Conservation (phyloP, 2,329 filamentous ascomycete genomes). For the Monilinia fructicola region DNA sequence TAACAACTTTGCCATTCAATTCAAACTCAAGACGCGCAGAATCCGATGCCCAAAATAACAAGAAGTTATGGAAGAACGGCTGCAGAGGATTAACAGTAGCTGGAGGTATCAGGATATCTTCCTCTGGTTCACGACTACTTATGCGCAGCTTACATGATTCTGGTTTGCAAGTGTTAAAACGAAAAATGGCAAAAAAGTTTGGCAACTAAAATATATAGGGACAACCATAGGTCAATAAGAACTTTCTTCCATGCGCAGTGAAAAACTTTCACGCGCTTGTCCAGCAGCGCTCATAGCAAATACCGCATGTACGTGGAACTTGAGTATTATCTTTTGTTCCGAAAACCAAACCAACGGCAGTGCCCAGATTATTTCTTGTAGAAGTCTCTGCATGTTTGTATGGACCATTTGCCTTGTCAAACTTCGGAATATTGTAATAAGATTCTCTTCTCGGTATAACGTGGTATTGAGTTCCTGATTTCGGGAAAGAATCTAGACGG, state of each 20-base stretch:
- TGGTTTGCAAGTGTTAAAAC: not conserved
- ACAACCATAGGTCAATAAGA: not conserved
- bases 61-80: not conserved
- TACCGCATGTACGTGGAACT: not conserved
- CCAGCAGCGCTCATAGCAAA: not conserved
- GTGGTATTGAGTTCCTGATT: too few species aligned
- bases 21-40: not conserved
- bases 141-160: not conserved
- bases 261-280: not conserved
- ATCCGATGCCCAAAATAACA: not conserved
- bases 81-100: not conserved
- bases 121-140: not conserved
- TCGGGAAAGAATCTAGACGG: not conserved
- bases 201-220: too few species aligned
- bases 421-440: not conserved
- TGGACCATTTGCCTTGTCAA: not conserved
- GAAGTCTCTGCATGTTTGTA: not conserved
- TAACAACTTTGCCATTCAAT: not conserved
- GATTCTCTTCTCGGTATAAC: accelerated
- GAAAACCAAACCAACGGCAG: not conserved
- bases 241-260: not conserved
- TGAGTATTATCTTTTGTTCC: not conserved
- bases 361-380: not conserved
- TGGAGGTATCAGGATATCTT: not conserved
- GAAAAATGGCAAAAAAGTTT: not conserved